Evolutionary conservation across 75 land plant genomes (phyloP).

Genomic region (Pinus tabuliformis): DNA sequence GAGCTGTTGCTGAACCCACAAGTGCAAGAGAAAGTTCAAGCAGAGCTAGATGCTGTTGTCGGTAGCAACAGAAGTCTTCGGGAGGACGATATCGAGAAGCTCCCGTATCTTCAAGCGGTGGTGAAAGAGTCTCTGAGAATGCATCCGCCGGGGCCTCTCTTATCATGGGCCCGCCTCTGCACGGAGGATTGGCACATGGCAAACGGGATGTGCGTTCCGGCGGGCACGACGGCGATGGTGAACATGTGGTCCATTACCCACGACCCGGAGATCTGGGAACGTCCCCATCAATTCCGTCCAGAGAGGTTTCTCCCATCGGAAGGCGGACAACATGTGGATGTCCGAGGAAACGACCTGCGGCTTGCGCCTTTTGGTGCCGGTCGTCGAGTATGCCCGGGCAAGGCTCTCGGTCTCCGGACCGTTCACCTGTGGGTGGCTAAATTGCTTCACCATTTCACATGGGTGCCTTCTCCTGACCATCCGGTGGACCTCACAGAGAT

Average conservation of each 20-base stretch:
- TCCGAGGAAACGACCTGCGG: constrained; percentile 69
- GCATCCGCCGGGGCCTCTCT: constrained; percentile 82
- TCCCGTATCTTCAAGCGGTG: constrained; percentile 64
- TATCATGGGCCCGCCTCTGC: constrained; percentile 88
- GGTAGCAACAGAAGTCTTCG: not conserved
- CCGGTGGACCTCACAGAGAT: too few relatives aligned
- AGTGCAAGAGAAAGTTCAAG: constrained; percentile 51
- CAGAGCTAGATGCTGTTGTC: constrained; percentile 47
- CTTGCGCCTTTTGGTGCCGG: constrained; percentile 88
- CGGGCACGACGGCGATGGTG: constrained; percentile 88
- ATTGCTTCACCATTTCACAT: constrained; percentile 53
- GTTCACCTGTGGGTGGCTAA: constrained; percentile 79
- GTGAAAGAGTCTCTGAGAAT: constrained; percentile 71
- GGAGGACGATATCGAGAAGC: constrained; percentile 47
- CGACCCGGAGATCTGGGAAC: constrained; percentile 52
- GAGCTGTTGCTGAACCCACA: constrained; percentile 74
- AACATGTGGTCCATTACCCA: constrained; percentile 91
- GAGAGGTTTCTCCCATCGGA: constrained; percentile 53
- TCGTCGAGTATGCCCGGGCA: constrained; percentile 82
- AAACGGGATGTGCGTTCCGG: constrained; percentile 41
- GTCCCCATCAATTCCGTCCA: constrained; percentile 54
- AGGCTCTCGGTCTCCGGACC: constrained; percentile 62
- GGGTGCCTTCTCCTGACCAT: constrained; percentile 12
- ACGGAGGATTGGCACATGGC: constrained; percentile 54
- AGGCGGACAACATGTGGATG: constrained; percentile 35